Percentiles rank a stretch among this genome's conserved stretches.
These are phyloP conservation scores for Lignosus rhinocerotis DNA, from an alignment of 1,284 basidiomycete species.

Conservation along the genomic window DNA sequence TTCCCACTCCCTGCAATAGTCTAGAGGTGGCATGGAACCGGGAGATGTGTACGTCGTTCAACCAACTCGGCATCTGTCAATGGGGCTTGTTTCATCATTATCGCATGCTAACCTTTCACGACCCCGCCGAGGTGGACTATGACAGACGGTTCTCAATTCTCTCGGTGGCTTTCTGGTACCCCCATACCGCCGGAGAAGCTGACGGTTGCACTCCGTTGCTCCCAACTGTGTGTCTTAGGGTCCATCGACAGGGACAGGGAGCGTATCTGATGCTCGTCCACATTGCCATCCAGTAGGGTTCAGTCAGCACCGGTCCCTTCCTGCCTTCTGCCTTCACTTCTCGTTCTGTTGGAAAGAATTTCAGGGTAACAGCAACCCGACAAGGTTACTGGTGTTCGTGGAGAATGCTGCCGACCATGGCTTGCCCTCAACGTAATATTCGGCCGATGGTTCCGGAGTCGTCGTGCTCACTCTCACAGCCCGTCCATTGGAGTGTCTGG, in stretches of 20 bases:
- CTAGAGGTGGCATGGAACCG: too few species aligned
- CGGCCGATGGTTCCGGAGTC: not conserved
- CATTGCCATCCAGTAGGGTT: not conserved
- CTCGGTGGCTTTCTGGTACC: not conserved
- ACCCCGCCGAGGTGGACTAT: not conserved
- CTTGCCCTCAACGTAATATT: not conserved
- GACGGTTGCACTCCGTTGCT: not conserved
- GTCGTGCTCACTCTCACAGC: not conserved
- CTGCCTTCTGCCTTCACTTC: not conserved
- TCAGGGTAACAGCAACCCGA: not conserved
- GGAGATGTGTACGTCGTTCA: too few species aligned
- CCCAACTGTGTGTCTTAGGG: not conserved
- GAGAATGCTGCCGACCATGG: not conserved
- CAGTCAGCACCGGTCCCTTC: not conserved
- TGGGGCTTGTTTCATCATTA: not conserved
- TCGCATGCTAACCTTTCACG: not conserved
- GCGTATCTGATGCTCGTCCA: not conserved
- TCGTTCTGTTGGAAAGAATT: not conserved
- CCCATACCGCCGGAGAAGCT: not conserved
- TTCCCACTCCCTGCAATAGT: too few species aligned
- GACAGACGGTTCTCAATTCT: too few species aligned
- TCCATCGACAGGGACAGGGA: not conserved
- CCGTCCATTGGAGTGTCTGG: not conserved
- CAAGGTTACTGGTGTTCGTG: not conserved
- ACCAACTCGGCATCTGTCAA: not conserved